Percentiles rank a stretch among this genome's conserved stretches.
Conservation (phyloP, 768 basidiomycete species). For the Mycena kentingensis region DNA sequence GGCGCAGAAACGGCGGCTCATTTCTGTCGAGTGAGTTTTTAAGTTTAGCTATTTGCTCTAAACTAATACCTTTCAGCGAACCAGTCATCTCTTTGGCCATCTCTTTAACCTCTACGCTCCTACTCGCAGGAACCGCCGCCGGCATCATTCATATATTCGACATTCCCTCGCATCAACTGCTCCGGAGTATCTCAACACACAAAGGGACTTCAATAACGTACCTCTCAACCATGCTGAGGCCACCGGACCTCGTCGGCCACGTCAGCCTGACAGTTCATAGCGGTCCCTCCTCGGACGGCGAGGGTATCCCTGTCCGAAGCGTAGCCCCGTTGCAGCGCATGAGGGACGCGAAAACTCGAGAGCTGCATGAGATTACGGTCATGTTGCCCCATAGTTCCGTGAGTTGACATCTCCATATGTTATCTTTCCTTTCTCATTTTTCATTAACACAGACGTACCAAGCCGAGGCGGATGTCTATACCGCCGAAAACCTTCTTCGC, state of each 20-base stretch:
- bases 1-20: conserved; percentile 57
- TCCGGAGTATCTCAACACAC: conserved; percentile 77
- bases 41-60: conserved; percentile 6
- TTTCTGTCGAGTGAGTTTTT: conserved; percentile 63
- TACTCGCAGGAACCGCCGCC: conserved; percentile 78
- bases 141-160: conserved; percentile 83
- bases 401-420: conserved; percentile 9
- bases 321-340: conserved; percentile 74
- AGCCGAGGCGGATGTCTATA: conserved; percentile 43
- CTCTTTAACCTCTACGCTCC: conserved; percentile 73
- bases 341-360: conserved; percentile 64
- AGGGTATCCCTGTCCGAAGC: conserved; percentile 65
- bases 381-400: conserved; percentile 57
- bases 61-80: conserved; percentile 49
- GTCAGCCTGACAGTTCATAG: conserved; percentile 53
- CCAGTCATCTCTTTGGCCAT: conserved; percentile 72
- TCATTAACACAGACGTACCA: conserved; percentile 27
- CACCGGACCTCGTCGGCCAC: conserved; percentile 85
- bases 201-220: conserved; percentile 70
- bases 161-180: conserved; percentile 84
- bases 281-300: conserved; percentile 44
- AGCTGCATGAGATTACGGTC: conserved; percentile 70
- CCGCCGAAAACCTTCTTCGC: conserved; percentile 55
- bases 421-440: neutral
- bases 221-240: conserved; percentile 79